Evolutionary conservation across 2,329 filamentous ascomycete species (phyloP).

Genomic region (Gnomoniopsis smithogilvyi): DNA sequence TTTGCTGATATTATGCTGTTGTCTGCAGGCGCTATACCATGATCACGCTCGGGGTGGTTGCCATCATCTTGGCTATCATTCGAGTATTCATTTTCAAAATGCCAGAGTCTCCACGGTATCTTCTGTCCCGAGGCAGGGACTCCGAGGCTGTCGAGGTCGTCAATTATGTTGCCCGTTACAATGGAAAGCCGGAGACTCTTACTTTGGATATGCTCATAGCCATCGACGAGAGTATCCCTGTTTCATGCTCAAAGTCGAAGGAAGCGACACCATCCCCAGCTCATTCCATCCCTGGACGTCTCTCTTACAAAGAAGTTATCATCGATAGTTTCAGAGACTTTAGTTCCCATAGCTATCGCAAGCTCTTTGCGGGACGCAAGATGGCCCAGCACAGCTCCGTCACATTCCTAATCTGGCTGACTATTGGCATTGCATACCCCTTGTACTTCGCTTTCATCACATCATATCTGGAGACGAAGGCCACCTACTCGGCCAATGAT

Average conservation of each 20-base stretch:
- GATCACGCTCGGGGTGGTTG: conserved; percentile 41
- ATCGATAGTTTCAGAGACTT: conserved; percentile 27
- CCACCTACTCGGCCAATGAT: conserved; percentile 24
- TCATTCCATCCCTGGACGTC: not conserved
- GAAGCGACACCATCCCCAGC: not conserved
- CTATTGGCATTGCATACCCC: conserved; percentile 44
- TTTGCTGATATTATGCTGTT: not conserved
- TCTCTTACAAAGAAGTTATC: conserved; percentile 18
- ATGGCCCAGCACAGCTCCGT: conserved; percentile 33
- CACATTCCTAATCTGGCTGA: conserved; percentile 40
- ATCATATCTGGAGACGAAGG: conserved; percentile 39
- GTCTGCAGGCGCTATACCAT: conserved; percentile 37
- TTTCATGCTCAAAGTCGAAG: not conserved
- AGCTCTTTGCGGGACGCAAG: conserved; percentile 29
- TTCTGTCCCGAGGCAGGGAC: conserved; percentile 41
- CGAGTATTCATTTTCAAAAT: conserved; percentile 46
- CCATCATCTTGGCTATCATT: conserved; percentile 39
- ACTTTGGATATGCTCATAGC: conserved; percentile 34
- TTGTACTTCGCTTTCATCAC: conserved; percentile 45
- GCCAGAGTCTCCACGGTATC: conserved; percentile 44
- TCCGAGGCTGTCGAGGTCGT: conserved; percentile 45
- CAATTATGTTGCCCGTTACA: conserved; percentile 41
- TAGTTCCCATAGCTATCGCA: conserved; percentile 26
- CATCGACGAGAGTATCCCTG: conserved; percentile 18
- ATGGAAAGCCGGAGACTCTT: conserved; percentile 32